Conservation (phyloP, 441 rosid genomes). For the Corymbia calophylla region DNA sequence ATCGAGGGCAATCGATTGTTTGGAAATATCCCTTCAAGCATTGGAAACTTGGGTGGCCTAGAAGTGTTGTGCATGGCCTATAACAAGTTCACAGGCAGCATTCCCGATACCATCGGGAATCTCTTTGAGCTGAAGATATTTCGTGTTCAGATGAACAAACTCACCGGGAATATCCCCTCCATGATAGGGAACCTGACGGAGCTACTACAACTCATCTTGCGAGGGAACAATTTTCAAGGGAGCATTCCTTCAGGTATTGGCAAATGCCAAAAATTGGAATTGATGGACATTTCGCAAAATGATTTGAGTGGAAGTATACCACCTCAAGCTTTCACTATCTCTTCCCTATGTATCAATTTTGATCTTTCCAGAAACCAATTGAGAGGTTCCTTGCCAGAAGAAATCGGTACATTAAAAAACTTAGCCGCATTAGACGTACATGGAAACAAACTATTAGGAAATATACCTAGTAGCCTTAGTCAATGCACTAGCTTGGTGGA, state of each 20-base stretch:
- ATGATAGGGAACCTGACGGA: neutral
- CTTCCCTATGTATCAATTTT: neutral
- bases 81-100: neutral
- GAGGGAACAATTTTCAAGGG: neutral
- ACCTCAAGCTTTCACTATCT: neutral
- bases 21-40: neutral
- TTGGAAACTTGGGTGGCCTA: neutral
- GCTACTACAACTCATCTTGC: neutral
- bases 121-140: neutral
- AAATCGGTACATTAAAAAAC: neutral
- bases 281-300: neutral
- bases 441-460: too few relatives aligned
- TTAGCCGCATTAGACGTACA: neutral
- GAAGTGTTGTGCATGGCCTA: accelerated
- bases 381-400: neutral
- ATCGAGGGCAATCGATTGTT: neutral
- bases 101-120: neutral
- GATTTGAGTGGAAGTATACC: neutral
- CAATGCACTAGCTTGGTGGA: too few relatives aligned
- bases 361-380: neutral
- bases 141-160: accelerated
- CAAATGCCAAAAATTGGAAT: neutral
- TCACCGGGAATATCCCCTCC: neutral
- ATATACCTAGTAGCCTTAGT: too few relatives aligned
- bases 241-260: neutral